phyloP scores from a whole-genome alignment of 768 basidiomycete species.

The Clitopilus hobsonii region DNA sequence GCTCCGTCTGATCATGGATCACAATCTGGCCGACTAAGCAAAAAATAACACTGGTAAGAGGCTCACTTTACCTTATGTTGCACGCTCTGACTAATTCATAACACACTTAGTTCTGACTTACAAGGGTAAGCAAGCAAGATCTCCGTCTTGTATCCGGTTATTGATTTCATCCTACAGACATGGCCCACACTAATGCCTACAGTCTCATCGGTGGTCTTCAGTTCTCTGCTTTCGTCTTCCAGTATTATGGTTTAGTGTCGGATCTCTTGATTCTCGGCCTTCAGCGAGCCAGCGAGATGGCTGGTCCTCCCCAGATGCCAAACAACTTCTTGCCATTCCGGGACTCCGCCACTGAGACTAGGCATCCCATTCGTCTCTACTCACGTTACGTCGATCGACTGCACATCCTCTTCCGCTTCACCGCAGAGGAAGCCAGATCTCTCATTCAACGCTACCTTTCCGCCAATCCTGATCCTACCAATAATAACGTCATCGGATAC shows the following conservation, averaged over 20 bases:
- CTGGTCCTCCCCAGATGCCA: constrained; percentile 94
- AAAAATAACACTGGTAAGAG: constrained; percentile 92
- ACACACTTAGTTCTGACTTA: constrained; percentile 65
- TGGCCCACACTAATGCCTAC: constrained; percentile 97
- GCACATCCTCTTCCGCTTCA: constrained; percentile 96
- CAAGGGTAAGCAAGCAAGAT: constrained; percentile 46
- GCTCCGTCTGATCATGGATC: constrained; percentile 93
- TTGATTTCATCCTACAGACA: constrained; percentile 39
- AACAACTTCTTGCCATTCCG: constrained; percentile 99
- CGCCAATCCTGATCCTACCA: constrained; percentile 97
- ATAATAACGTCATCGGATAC: constrained; percentile 98
- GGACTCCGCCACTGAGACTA: constrained; percentile 90
- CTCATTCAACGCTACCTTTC: constrained; percentile 97
- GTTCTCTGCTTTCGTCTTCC: constrained; percentile 99
- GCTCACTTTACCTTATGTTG: not conserved
- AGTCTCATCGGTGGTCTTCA: constrained; percentile 97
- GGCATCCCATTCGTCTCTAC: constrained; percentile 97
- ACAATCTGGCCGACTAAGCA: constrained; percentile 97
- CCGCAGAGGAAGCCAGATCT: constrained; percentile 96
- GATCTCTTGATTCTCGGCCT: constrained; percentile 94
- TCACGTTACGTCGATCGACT: constrained; percentile 94
- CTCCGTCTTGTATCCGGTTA: constrained; percentile 1
- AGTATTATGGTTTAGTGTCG: constrained; percentile 94
- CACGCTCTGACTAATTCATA: not conserved
- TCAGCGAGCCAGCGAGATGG: constrained; percentile 99